Evolutionary conservation across 306 rosid species (phyloP).

Genomic region (Vigna nakashimae): DNA sequence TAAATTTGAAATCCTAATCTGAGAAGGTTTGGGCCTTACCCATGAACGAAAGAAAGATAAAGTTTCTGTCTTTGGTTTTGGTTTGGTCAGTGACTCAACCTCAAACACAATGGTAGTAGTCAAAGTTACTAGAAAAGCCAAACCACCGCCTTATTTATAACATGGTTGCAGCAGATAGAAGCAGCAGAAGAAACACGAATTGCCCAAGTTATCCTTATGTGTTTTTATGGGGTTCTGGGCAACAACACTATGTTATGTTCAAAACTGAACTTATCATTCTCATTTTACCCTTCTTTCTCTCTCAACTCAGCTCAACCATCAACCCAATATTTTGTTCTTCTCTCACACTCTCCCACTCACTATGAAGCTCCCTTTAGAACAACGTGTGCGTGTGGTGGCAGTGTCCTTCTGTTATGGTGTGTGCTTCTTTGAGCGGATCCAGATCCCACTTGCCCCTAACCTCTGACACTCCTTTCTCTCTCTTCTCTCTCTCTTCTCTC

Average conservation of each 20-base stretch:
- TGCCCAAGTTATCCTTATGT: slow-evolving; percentile 13
- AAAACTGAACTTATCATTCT: slow-evolving; percentile 28
- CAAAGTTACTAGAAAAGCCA: slow-evolving; percentile 60
- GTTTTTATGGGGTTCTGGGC: slow-evolving; percentile 54
- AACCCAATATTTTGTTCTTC: slow-evolving; percentile 28
- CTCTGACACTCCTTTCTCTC: slow-evolving; percentile 54
- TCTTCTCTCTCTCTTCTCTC: too few relatives aligned
- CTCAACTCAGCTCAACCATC: background rate
- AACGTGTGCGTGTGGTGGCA: background rate
- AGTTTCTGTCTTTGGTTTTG: background rate
- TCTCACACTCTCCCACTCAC: background rate
- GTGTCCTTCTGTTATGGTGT: background rate
- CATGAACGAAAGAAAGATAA: slow-evolving; percentile 36
- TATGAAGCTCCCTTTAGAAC: background rate
- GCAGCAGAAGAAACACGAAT: slow-evolving; percentile 31
- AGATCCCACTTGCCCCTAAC: slow-evolving; percentile 69
- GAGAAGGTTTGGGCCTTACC: slow-evolving; percentile 52
- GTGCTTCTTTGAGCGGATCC: slow-evolving; percentile 55
- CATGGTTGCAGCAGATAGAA: slow-evolving; percentile 23
- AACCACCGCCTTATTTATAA: slow-evolving; percentile 58
- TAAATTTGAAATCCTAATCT: slow-evolving; percentile 42
- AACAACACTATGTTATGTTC: slow-evolving; percentile 34
- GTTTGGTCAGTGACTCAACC: background rate
- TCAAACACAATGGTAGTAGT: slow-evolving; percentile 34
- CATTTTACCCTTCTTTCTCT: background rate